Base-by-base conservation (phyloP, 495 filamentous ascomycete species). In the Glonium stellatum region DNA sequence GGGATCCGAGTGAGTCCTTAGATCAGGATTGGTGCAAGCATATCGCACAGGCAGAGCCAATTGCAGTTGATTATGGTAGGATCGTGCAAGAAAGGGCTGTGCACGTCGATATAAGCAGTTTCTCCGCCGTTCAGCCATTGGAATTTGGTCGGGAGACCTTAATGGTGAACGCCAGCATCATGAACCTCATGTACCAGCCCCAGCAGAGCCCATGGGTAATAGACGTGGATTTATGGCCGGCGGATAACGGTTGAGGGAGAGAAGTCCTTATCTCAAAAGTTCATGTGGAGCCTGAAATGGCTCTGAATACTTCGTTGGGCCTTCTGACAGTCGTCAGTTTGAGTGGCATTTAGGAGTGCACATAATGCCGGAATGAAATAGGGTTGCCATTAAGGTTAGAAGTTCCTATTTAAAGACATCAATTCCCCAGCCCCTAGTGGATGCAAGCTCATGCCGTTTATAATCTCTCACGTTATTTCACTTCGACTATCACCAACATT, bases 161-260 rank as follows among this genome's bases (percentile, higher is more conserved):
- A 4, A 86, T 90, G 70, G 79, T 89, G 5, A 91, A 91, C 76
- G 88, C 87, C 2, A 80, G 81, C 58, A 79, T 89, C 27, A 77
- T 81, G 66, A 77, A 73, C 23, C 64, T 80, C 15, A 49, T 56
- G 12, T 85, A 84, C 71, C 58, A 66, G 18, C 73, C 80, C 13
- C 44, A 66, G 15, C 80, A 87, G 70, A 78, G 77, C 49, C 80
- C 83, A 0, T 88, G 82, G 83, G 50, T 86, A 10, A 78, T 89
- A 31, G 83, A 87, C 70, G 56, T 88, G 47, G 84, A 87, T 62
- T 67, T 86, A 18, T 31, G 27, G 3, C 27, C 2, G 27, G 27
- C 27, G 27, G 27, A 31, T 31, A 31, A 59, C 6, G 27, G 6
- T 31, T 31, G 6, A 31, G 27, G 27, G 3, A 31, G 27, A 6